These are phyloP conservation scores for Blastomyces gilchristii DNA, from an alignment of 2,329 filamentous ascomycete genomes.

Conservation along the genomic window DNA sequence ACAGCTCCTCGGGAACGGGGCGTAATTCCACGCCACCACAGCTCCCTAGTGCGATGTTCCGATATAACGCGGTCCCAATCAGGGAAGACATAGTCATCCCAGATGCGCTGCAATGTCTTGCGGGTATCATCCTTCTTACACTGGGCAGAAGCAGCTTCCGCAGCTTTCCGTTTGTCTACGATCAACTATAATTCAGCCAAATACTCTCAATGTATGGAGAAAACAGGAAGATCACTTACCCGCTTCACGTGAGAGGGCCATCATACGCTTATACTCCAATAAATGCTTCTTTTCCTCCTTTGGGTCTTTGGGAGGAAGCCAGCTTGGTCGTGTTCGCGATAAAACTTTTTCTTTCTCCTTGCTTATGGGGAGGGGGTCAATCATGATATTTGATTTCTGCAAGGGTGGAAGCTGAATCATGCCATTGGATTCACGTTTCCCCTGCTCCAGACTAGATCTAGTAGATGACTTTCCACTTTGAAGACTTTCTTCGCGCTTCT, in stretches of 20 bases:
- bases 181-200: constrained; percentile 12
- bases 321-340: constrained; percentile 57
- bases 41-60: constrained; percentile 47
- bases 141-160: constrained; percentile 38
- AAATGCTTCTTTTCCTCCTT: constrained; percentile 85
- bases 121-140: constrained; percentile 44
- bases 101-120: constrained; percentile 48
- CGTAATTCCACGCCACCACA: constrained; percentile 56
- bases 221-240: constrained; percentile 30
- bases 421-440: constrained; percentile 28
- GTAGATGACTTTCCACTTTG: constrained; percentile 34
- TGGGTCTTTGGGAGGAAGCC: constrained; percentile 61
- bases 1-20: constrained; percentile 46
- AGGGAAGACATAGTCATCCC: constrained; percentile 51
- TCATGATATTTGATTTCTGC: constrained; percentile 53
- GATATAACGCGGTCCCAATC: constrained; percentile 48
- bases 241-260: constrained; percentile 50
- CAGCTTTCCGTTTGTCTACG: constrained; percentile 41
- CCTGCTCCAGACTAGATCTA: constrained; percentile 29
- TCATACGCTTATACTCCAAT: constrained; percentile 58
- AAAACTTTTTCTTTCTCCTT: constrained; percentile 57
- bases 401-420: constrained; percentile 47
- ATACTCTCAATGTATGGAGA: not conserved
- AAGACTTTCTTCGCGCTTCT: constrained; percentile 37
- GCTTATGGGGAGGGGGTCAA: constrained; percentile 56